Evolutionary conservation across 768 basidiomycete species (phyloP).

Genomic region (Kwoniella botswanensis): DNA sequence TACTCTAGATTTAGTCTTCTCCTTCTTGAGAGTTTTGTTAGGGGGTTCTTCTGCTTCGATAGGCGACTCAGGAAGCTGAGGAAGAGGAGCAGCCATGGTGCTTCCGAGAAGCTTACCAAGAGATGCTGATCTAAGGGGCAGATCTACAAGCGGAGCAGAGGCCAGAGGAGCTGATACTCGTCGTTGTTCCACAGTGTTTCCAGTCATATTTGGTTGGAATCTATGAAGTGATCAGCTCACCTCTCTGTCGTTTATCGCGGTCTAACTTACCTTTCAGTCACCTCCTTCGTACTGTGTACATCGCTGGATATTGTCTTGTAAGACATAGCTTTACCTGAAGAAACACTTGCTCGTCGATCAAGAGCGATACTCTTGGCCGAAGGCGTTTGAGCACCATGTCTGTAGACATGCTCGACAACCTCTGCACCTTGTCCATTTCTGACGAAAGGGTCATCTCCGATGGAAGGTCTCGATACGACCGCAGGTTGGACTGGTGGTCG

Average conservation of each 20-base stretch:
- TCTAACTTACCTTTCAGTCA: conserved; percentile 18
- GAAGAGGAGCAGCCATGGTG: conserved; percentile 7
- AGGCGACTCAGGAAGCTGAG: conserved; percentile 8
- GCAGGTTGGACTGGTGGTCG: conserved; percentile 16
- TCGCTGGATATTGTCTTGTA: conserved; percentile 32
- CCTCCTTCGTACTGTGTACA: conserved; percentile 21
- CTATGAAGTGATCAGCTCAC: background rate
- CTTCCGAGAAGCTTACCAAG: conserved; percentile 28
- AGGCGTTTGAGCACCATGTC: conserved; percentile 20
- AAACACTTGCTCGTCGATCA: conserved; percentile 31
- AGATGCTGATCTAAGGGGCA: conserved; percentile 42
- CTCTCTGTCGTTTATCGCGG: background rate
- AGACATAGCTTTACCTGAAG: conserved; percentile 43
- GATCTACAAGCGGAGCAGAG: conserved; percentile 20
- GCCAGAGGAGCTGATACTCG: conserved; percentile 17
- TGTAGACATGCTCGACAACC: conserved; percentile 38
- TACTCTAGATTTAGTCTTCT: conserved; percentile 47
- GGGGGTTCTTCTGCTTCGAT: conserved; percentile 15
- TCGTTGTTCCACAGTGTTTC: background rate
- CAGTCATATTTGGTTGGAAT: background rate
- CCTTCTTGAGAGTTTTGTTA: conserved; percentile 34
- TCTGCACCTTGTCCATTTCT: conserved; percentile 36
- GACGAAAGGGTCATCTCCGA: conserved; percentile 48
- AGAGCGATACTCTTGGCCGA: conserved; percentile 32
- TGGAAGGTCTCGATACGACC: conserved; percentile 31